These are phyloP conservation scores for Lepidium didymum DNA, from an alignment of 345 rosid genomes.

Conservation along the genomic window DNA sequence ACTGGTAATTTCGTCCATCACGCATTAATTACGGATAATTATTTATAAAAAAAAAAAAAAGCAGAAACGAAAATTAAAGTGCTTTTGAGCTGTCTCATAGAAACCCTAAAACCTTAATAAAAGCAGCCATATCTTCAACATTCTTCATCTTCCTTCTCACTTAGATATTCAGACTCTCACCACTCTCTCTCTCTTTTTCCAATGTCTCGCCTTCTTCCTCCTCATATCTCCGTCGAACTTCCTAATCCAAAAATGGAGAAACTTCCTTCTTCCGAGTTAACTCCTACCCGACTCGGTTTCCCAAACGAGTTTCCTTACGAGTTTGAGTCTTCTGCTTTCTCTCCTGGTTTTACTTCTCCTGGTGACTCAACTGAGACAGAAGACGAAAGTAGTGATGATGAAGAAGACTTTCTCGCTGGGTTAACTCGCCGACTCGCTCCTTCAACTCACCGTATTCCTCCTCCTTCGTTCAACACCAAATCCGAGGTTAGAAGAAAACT, in stretches of 20 bases:
- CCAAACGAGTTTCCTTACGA: conserved; percentile 65
- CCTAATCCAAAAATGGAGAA: conserved; percentile 5
- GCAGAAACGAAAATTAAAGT: conserved; percentile 15
- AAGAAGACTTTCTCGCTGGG: conserved; percentile 63
- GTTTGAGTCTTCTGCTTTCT: conserved; percentile 35
- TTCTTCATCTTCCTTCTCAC: conserved; percentile 26
- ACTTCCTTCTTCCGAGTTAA: neutral
- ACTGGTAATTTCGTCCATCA: conserved; percentile 17
- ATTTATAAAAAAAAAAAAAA: neutral
- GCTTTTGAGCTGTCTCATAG: conserved; percentile 35
- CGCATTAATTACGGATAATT: conserved; percentile 29
- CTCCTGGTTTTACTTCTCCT: conserved; percentile 45
- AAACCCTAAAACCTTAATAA: conserved; percentile 36
- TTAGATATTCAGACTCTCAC: neutral
- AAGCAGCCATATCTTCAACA: conserved; percentile 29
- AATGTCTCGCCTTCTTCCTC: conserved; percentile 1
- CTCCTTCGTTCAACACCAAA: conserved; percentile 19
- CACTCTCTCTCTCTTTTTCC: neutral
- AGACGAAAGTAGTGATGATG: conserved; percentile 48
- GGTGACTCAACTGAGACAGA: conserved; percentile 49
- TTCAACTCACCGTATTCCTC: conserved; percentile 40
- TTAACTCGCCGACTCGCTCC: conserved; percentile 60
- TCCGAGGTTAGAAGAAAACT: conserved; percentile 21
- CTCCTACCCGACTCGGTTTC: conserved; percentile 31
- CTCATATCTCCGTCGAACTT: neutral